These are phyloP conservation scores for Strobilomyces dryophilus DNA, from an alignment of 768 basidiomycete genomes.

Conservation along the genomic window DNA sequence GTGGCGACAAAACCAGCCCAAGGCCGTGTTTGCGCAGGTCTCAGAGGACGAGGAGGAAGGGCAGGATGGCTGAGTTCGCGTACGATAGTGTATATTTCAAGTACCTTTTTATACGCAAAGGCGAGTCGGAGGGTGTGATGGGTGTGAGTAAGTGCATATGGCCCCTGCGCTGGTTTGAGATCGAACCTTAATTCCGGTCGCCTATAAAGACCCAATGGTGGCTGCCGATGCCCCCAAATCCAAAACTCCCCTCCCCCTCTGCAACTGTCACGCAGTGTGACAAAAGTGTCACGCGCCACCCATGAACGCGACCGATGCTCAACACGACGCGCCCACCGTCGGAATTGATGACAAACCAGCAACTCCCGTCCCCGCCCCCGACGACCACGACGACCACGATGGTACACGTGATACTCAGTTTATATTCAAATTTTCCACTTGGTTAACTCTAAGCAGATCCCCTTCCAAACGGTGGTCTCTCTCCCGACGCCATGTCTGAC, in stretches of 20 bases:
- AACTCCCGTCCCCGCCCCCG: constrained; percentile 14
- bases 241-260: constrained; percentile 48
- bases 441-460: constrained; percentile 35
- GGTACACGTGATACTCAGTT: constrained; percentile 38
- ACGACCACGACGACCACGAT: constrained; percentile 28
- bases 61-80: constrained; percentile 35
- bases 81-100: constrained; percentile 3
- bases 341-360: constrained; percentile 28
- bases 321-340: constrained; percentile 28
- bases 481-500: constrained; percentile 43
- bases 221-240: constrained; percentile 60
- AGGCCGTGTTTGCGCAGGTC: constrained; percentile 72
- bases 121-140: constrained; percentile 18
- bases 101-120: constrained; percentile 6
- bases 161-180: constrained; percentile 71
- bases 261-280: constrained; percentile 58
- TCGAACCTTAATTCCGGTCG: constrained; percentile 79
- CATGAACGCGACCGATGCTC: constrained; percentile 52
- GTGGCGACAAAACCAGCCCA: constrained; percentile 83
- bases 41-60: constrained; percentile 55
- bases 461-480: constrained; percentile 60
- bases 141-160: constrained; percentile 41
- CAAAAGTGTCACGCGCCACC: constrained; percentile 61
- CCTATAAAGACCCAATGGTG: constrained; percentile 81
- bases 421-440: constrained; percentile 26